phyloP scores from a whole-genome alignment of 108 stramenopile genomes.

The Cylindrotheca closterium region DNA sequence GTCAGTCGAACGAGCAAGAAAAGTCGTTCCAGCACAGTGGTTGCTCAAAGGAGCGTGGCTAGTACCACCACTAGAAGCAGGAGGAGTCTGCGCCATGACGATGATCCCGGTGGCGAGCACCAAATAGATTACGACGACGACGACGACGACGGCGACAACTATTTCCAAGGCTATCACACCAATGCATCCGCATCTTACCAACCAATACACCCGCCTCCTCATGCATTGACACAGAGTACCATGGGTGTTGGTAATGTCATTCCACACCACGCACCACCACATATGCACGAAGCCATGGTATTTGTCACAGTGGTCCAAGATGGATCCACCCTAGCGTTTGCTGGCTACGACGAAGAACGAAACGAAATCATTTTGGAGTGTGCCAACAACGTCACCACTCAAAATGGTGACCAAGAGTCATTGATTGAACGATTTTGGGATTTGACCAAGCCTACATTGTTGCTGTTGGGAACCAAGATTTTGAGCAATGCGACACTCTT shows the following conservation, averaged over 20 bases:
- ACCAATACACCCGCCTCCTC: not conserved
- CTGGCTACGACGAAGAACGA: constrained; percentile 68
- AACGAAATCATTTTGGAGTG: constrained; percentile 76
- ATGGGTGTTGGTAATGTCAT: too few relatives aligned
- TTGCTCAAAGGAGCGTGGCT: too few relatives aligned
- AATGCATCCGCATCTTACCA: not conserved
- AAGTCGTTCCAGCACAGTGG: too few relatives aligned
- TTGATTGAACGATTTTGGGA: constrained; percentile 54
- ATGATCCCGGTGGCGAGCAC: too few relatives aligned
- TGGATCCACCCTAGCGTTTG: constrained; percentile 68
- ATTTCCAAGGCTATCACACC: not conserved
- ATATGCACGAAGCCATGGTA: constrained; percentile 47
- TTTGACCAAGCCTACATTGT: constrained; percentile 57
- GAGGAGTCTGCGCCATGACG: too few relatives aligned
- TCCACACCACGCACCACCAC: constrained; percentile 4
- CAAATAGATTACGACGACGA: too few relatives aligned
- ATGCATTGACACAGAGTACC: not conserved
- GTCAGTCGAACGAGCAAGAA: too few relatives aligned
- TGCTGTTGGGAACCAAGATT: constrained; percentile 45
- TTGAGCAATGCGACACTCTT: constrained; percentile 33
- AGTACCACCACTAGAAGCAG: too few relatives aligned
- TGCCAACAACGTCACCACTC: constrained; percentile 34
- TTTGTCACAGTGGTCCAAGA: constrained; percentile 65
- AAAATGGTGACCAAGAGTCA: constrained; percentile 44
- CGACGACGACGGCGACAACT: not conserved